Evolutionary conservation across 2,329 filamentous ascomycete genomes (phyloP).

Genomic region (Stylonectria norvegica): DNA sequence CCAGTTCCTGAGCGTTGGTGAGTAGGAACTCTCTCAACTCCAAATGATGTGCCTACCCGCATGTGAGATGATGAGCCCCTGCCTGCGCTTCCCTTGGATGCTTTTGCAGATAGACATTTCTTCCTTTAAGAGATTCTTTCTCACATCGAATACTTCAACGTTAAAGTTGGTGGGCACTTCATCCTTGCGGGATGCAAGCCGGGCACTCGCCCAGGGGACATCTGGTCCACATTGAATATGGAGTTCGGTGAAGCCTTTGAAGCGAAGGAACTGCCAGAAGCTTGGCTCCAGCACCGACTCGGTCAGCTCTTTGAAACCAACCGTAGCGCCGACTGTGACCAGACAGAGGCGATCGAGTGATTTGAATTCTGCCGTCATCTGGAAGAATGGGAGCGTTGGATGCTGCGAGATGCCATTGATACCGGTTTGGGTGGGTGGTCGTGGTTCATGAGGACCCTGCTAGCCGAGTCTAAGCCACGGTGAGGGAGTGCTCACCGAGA

Average conservation of each 20-base stretch:
- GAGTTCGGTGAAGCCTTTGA: slow-evolving; percentile 65
- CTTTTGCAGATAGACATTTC: slow-evolving; percentile 55
- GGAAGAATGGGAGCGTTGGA: too few species aligned
- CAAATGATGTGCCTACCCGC: slow-evolving; percentile 61
- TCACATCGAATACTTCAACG: slow-evolving; percentile 32
- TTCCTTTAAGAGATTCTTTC: slow-evolving; percentile 34
- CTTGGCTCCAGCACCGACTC: slow-evolving; percentile 56
- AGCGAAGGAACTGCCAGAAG: slow-evolving; percentile 61
- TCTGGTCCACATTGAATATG: slow-evolving; percentile 78
- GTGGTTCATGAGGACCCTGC: slow-evolving; percentile 12
- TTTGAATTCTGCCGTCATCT: slow-evolving; percentile 1
- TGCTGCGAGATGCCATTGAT: neutral
- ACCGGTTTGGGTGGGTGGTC: neutral
- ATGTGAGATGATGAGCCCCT: slow-evolving; percentile 82
- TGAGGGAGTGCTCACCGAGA: slow-evolving; percentile 2
- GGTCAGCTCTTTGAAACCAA: slow-evolving; percentile 72
- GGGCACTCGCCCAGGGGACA: slow-evolving; percentile 37
- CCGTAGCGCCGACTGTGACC: slow-evolving; percentile 89
- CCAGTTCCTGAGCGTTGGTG: slow-evolving; percentile 65
- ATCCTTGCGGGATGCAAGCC: slow-evolving; percentile 16
- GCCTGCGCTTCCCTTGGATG: slow-evolving; percentile 42
- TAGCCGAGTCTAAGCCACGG: slow-evolving; percentile 14
- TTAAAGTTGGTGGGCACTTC: slow-evolving; percentile 25
- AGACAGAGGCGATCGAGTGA: slow-evolving; percentile 56
- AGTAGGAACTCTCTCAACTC: neutral